Evolutionary conservation across 2,329 filamentous ascomycete genomes (phyloP).

Genomic region (Stachybotrys echinatus): DNA sequence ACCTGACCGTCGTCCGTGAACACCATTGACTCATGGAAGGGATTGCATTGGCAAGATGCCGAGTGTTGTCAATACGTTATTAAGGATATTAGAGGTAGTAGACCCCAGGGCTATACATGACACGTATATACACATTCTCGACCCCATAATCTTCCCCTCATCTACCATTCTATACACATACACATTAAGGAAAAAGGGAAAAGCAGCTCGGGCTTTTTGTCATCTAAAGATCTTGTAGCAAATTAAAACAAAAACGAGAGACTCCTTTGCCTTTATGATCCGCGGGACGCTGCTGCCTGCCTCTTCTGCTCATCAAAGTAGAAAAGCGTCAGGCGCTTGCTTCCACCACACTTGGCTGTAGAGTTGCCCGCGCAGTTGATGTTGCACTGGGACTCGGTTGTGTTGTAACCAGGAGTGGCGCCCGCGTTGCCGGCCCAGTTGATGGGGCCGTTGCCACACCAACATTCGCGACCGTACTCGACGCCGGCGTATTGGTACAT

Average conservation of each 20-base stretch:
- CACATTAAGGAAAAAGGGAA: not conserved
- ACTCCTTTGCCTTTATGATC: no score
- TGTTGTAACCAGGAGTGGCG: not conserved
- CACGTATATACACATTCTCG: not conserved
- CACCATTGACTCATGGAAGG: no score
- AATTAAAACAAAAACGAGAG: no score
- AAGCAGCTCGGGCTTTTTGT: not conserved
- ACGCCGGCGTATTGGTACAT: slow-evolving; percentile 1
- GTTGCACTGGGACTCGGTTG: not conserved
- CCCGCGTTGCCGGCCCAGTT: slow-evolving; percentile 2
- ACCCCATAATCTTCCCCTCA: not conserved
- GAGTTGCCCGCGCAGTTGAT: slow-evolving; percentile 1
- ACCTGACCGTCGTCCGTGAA: no score
- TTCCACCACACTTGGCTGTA: slow-evolving; percentile 1
- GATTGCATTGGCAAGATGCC: no score
- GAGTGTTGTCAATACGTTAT: no score
- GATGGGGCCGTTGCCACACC: slow-evolving; percentile 1
- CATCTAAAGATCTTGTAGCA: no score
- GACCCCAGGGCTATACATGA: not conserved
- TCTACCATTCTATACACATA: not conserved
- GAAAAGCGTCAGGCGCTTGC: not conserved
- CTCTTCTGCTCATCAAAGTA: not conserved
- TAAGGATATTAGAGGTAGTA: not conserved
- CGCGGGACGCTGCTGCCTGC: no score
- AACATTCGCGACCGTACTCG: slow-evolving; percentile 2